These are phyloP conservation scores for Cyclotella sp. DNA, from an alignment of 108 stramenopile genomes.

Conservation along the genomic window DNA sequence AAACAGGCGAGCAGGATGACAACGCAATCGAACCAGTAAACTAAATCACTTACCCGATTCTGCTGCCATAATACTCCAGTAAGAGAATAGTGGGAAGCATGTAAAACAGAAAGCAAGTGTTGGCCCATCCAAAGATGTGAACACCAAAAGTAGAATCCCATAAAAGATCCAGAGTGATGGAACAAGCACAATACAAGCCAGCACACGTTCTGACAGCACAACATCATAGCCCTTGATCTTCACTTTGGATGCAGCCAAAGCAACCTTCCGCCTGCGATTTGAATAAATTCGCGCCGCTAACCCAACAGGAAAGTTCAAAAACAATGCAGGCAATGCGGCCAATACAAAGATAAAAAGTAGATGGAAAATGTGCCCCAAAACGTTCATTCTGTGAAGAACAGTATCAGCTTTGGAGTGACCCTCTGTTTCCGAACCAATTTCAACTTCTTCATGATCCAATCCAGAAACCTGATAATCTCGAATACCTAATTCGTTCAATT, in stretches of 20 bases:
- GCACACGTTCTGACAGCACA: conserved; percentile 94
- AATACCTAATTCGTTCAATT: conserved; percentile 87
- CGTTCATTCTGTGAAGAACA: conserved; percentile 70
- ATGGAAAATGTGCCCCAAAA: conserved; percentile 89
- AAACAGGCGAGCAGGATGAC: not conserved
- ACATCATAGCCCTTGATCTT: conserved; percentile 95
- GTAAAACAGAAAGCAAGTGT: conserved; percentile 83
- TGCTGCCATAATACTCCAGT: conserved; percentile 90
- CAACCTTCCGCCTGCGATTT: conserved; percentile 85
- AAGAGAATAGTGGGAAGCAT: conserved; percentile 92
- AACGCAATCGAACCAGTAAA: not conserved
- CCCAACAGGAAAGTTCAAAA: conserved; percentile 94
- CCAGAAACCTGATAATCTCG: conserved; percentile 88
- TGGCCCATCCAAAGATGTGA: conserved; percentile 80
- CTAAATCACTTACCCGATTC: conserved; percentile 49
- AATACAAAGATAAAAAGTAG: conserved; percentile 76
- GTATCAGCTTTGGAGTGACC: conserved; percentile 66
- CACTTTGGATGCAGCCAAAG: conserved; percentile 92
- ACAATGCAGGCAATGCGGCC: conserved; percentile 86
- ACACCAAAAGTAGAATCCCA: conserved; percentile 66
- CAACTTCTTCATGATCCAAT: conserved; percentile 58
- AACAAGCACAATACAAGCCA: conserved; percentile 95
- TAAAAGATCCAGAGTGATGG: conserved; percentile 94
- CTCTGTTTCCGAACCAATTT: conserved; percentile 54
- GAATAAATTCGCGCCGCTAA: conserved; percentile 87